Evolutionary conservation across 2,329 filamentous ascomycete genomes (phyloP).

Genomic region (Helotiales sp.): DNA sequence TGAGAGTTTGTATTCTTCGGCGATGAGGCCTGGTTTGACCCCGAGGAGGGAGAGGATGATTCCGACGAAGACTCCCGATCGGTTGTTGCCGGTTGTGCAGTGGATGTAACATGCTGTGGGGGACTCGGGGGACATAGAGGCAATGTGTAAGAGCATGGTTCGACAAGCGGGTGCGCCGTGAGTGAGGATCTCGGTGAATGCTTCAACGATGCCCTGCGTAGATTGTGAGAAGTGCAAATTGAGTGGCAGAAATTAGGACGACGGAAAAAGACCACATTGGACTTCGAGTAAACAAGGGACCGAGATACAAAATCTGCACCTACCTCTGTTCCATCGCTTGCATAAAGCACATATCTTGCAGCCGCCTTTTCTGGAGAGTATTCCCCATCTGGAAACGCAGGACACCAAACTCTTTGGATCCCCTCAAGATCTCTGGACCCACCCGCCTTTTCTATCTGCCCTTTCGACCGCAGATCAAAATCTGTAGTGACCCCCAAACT

Average conservation of each 20-base stretch:
- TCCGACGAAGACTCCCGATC: constrained; percentile 72
- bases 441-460: constrained; percentile 57
- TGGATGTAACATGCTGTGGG: constrained; percentile 54
- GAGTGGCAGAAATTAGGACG: too few species aligned
- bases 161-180: constrained; percentile 55
- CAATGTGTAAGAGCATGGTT: constrained; percentile 51
- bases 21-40: constrained; percentile 60
- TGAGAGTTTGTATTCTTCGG: constrained; percentile 70
- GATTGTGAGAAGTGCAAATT: background rate
- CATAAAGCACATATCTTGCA: constrained; percentile 63
- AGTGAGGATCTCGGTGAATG: constrained; percentile 65
- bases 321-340: constrained; percentile 54
- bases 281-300: too few species aligned
- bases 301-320: constrained; percentile 21
- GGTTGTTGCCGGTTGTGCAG: constrained; percentile 78
- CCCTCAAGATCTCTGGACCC: constrained; percentile 53
- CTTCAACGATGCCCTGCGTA: constrained; percentile 61
- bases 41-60: constrained; percentile 67
- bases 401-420: constrained; percentile 60
- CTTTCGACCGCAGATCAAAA: constrained; percentile 70
- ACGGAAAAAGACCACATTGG: background rate
- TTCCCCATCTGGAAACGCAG: constrained; percentile 67
- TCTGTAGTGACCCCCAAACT: constrained; percentile 62
- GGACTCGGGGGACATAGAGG: constrained; percentile 36
- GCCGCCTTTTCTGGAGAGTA: constrained; percentile 68